These are phyloP conservation scores for Verbena officinalis DNA, from an alignment of 257 asterid species.

Conservation along the genomic window DNA sequence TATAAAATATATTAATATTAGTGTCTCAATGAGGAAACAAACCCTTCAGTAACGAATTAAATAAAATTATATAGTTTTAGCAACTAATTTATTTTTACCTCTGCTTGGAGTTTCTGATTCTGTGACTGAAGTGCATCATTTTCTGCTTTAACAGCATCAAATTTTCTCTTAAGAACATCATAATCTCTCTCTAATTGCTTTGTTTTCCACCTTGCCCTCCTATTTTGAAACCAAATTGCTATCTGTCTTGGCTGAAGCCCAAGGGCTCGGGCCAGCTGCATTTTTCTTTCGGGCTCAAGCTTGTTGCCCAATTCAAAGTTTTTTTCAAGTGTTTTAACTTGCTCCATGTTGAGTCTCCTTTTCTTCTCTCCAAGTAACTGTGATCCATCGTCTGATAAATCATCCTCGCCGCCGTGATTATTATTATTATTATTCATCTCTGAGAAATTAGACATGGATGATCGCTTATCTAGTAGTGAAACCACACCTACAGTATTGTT, in stretches of 20 bases:
- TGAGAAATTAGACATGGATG: conserved; percentile 39
- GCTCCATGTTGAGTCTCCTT: conserved; percentile 61
- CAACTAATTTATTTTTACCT: conserved; percentile 29
- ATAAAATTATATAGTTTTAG: too few species aligned
- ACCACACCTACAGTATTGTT: conserved; percentile 29
- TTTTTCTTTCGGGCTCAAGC: conserved; percentile 66
- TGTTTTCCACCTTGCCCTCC: conserved; percentile 68
- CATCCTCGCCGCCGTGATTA: conserved; percentile 41
- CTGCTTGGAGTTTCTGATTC: conserved; percentile 57
- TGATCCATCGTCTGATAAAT: conserved; percentile 58
- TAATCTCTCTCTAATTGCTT: conserved; percentile 66
- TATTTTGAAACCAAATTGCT: conserved; percentile 68
- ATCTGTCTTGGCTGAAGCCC: conserved; percentile 70
- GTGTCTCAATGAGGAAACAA: too few species aligned
- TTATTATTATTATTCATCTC: conserved; percentile 29
- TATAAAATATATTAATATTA: too few species aligned
- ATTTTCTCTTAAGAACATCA: conserved; percentile 51
- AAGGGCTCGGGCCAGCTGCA: conserved; percentile 63
- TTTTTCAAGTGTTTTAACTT: conserved; percentile 56
- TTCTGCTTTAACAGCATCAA: conserved; percentile 53
- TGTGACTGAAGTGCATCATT: conserved; percentile 51
- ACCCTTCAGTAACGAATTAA: too few species aligned
- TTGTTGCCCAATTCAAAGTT: conserved; percentile 58
- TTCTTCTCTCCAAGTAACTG: conserved; percentile 55
- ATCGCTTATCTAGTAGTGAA: conserved; percentile 49